These are phyloP conservation scores for Pelargonium cotyledonis DNA, from an alignment of 441 rosid genomes.

Conservation along the genomic window DNA sequence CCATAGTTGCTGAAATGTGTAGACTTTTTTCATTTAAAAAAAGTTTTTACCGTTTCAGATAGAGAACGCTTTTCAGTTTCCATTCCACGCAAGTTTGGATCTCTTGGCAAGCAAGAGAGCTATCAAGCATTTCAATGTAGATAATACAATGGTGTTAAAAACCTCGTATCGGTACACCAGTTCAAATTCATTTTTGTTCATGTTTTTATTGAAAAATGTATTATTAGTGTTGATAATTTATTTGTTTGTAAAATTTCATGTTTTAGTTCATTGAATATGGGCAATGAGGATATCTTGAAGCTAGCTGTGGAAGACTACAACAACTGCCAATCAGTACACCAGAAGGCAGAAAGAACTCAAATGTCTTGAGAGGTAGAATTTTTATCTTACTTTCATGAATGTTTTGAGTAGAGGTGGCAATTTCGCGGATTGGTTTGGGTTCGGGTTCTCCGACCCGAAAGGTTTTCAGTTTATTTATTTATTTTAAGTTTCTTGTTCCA, in stretches of 20 bases:
- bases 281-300: conserved; percentile 43
- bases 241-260: conserved; percentile 20
- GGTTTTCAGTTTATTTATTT: too few relatives aligned
- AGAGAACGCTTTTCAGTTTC: conserved; percentile 46
- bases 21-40: too few relatives aligned
- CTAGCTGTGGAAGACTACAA: conserved; percentile 74
- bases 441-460: too few relatives aligned
- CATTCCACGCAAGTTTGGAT: conserved; percentile 45
- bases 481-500: too few relatives aligned
- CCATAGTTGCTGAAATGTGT: too few relatives aligned
- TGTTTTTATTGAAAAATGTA: background rate
- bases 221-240: background rate
- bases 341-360: too few relatives aligned
- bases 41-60: conserved; percentile 41
- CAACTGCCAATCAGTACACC: conserved; percentile 50
- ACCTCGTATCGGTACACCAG: conserved; percentile 53
- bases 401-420: too few relatives aligned
- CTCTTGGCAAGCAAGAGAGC: conserved; percentile 51
- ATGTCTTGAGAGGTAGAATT: too few relatives aligned
- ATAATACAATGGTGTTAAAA: conserved; percentile 42
- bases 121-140: conserved; percentile 36
- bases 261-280: conserved; percentile 38
- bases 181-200: too few relatives aligned
- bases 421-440: too few relatives aligned
- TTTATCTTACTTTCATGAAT: too few relatives aligned